Evolutionary conservation across 2,329 filamentous ascomycete species (phyloP).

Genomic region (Capronia epimyces): DNA sequence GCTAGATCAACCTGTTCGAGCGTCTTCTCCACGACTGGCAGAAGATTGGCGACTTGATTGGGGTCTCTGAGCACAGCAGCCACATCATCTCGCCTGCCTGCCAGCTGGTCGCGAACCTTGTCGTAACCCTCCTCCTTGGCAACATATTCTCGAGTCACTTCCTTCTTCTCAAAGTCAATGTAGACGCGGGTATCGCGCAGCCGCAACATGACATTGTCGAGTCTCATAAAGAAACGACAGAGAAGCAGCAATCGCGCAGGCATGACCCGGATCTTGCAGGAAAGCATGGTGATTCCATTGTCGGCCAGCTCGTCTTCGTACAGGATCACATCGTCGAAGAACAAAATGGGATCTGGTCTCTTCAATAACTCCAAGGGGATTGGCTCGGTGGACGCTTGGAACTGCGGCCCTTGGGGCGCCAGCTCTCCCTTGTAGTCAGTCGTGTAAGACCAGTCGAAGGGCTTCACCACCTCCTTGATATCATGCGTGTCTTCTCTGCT

Average conservation of each 20-base stretch:
- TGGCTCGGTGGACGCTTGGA: constrained; percentile 42
- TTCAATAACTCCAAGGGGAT: constrained; percentile 85
- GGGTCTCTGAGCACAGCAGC: constrained; percentile 73
- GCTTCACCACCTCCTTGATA: constrained; percentile 90
- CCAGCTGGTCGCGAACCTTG: constrained; percentile 63
- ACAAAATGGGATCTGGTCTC: constrained; percentile 85
- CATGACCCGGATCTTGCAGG: constrained; percentile 90
- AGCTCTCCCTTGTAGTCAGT: constrained; percentile 77
- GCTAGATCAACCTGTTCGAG: constrained; percentile 51
- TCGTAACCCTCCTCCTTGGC: constrained; percentile 79
- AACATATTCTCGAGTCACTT: constrained; percentile 83
- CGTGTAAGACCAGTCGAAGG: constrained; percentile 97
- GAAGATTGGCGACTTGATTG: constrained; percentile 63
- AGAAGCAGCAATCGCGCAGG: constrained; percentile 79
- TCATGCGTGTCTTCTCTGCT: constrained; percentile 70
- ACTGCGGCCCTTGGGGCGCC: constrained; percentile 33
- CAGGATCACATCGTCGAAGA: constrained; percentile 92
- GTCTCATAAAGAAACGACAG: constrained; percentile 80
- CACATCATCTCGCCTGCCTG: constrained; percentile 63
- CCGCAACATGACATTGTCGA: constrained; percentile 83
- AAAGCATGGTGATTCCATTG: constrained; percentile 87
- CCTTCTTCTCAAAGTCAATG: constrained; percentile 73
- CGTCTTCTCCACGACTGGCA: constrained; percentile 65
- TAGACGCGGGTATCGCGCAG: constrained; percentile 88
- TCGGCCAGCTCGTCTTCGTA: constrained; percentile 98